A percentile compares a stretch with the other conserved stretches of the same genome.
phyloP scores from a whole-genome alignment of 2,329 filamentous ascomycete genomes.

The Pyrenochaeta sp. region DNA sequence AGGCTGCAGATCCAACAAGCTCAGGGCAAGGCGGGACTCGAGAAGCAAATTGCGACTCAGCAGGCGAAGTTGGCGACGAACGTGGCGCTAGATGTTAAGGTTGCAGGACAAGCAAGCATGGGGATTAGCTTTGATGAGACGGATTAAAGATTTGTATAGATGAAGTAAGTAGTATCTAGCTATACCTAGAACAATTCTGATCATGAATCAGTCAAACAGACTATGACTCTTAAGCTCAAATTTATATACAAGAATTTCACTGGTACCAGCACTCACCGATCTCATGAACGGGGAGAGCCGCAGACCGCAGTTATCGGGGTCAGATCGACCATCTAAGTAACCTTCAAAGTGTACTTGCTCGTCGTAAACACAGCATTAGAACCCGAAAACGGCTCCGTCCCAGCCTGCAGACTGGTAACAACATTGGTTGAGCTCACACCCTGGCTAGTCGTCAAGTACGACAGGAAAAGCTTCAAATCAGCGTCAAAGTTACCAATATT shows the following conservation, averaged over 20 bases:
- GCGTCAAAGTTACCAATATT: conserved; percentile 3
- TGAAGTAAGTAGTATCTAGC: no score
- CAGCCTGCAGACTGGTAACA: not conserved
- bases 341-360: not conserved
- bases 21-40: no score
- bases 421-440: not conserved
- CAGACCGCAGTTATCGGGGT: not conserved
- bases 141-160: no score
- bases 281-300: not conserved
- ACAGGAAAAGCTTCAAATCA: conserved; percentile 6
- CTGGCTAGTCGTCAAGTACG: conserved; percentile 5
- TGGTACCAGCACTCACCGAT: not conserved
- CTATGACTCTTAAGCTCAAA: not conserved
- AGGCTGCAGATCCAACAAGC: no score
- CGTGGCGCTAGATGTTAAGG: no score
- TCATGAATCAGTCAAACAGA: not conserved
- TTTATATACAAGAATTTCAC: not conserved
- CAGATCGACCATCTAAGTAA: not conserved
- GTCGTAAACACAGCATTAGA: not conserved
- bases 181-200: no score
- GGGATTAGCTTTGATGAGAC: no score
- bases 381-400: not conserved
- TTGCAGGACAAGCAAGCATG: no score
- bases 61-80: no score
- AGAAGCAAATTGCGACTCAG: no score